Base-by-base conservation (phyloP, 139 green algal genomes). In the Closterium sp. region DNA sequence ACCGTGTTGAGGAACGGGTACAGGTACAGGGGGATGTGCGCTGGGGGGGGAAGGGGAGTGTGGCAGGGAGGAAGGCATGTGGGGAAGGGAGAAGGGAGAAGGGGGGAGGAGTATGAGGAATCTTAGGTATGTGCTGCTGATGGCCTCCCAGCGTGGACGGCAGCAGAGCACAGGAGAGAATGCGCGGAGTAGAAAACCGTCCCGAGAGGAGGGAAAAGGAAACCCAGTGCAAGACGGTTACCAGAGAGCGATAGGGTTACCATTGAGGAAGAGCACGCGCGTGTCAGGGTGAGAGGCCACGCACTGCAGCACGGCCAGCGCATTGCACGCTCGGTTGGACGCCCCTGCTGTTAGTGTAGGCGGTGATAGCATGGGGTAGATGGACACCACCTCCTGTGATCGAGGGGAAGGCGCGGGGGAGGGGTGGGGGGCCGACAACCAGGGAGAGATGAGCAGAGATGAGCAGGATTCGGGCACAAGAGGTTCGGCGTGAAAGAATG, bases 1-100 rank as follows among this genome's bases (percentile, higher is more conserved):
- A 97, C 95, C 19, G 98, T 99, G 95, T 99, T 99, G 34, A 99
- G 94, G 93, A 99, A 99, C 0, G 98, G 98, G 92, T 99, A 99
- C 85, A 99, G 94, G 93, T 99, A 99, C 23, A 99, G 94, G 7
- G 98, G 98, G 36, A 99, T 97, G 94, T 99, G 97, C 23, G 98
- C 91, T 94, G 98, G 4, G 30, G 83, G 83, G 30, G 1, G 83
- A 31, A 23, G 83, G 83, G n/a, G n/a, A 85, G 76, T 10, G 25
- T 21, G 83, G 30, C 0, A 6, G 30, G 21, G 21, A 23, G 83
- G 21, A 85, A 31, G 76, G 76, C 0, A 85, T 30, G n/a, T 31
- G 10, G 21, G n/a, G 4, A 19, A 85, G 81, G 5, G n/a, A 16
- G 23, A 28, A 0, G 81, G 81, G 19, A 81, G 21, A 5, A 1